phyloP scores from a whole-genome alignment of 495 filamentous ascomycete genomes.

The Filosporella fistucella region DNA sequence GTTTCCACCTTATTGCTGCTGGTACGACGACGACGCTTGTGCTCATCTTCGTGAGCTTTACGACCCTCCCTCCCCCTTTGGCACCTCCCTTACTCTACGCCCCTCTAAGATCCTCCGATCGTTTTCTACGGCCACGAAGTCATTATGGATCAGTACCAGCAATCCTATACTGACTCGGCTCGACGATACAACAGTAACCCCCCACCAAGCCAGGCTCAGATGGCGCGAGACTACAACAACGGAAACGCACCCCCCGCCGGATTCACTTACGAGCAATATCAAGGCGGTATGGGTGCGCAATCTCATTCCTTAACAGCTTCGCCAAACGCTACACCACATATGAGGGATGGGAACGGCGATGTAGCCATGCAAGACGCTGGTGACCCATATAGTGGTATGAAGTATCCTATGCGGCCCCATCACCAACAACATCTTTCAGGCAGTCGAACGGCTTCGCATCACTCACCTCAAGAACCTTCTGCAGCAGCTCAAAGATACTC shows the following conservation, averaged over 20 bases:
- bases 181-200: conserved; percentile 45
- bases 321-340: conserved; percentile 59
- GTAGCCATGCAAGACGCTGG: conserved; percentile 84
- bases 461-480: conserved; percentile 58
- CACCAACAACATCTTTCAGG: conserved; percentile 52
- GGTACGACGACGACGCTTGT: no score
- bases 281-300: conserved; percentile 41
- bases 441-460: conserved; percentile 41
- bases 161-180: conserved; percentile 41
- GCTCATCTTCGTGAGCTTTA: conserved; percentile 4
- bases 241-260: conserved; percentile 50
- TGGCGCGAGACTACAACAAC: conserved; percentile 37
- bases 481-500: conserved; percentile 88
- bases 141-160: conserved; percentile 54
- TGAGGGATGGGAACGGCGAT: conserved; percentile 74
- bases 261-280: conserved; percentile 73
- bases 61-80: neutral
- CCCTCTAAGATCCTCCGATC: no score
- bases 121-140: conserved; percentile 9
- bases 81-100: no score
- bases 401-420: conserved; percentile 72
- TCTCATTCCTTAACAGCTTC: conserved; percentile 58
- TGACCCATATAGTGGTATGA: conserved; percentile 75
- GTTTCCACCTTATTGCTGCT: no score
- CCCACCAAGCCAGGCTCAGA: conserved; percentile 27